Evolutionary conservation across 2,329 filamentous ascomycete species (phyloP).

Genomic region (Bimuria novae-zelandiae): DNA sequence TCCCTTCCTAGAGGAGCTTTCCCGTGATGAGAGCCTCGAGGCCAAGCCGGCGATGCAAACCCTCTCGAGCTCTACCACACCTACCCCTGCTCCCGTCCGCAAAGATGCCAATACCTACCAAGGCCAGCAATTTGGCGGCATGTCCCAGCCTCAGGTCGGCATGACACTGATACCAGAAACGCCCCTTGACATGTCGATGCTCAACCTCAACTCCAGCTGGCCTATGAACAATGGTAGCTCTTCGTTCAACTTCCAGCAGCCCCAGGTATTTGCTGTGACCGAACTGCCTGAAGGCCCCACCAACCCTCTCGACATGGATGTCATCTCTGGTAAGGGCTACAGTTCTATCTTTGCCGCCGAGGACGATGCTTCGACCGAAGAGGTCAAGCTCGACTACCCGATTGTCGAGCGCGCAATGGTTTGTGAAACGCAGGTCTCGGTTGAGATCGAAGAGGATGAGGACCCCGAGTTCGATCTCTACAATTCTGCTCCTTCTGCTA

Average conservation of each 20-base stretch:
- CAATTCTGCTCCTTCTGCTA: slow-evolving; percentile 49
- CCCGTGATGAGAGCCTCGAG: slow-evolving; percentile 43
- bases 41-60: slow-evolving; percentile 36
- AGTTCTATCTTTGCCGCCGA: slow-evolving; percentile 40
- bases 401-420: slow-evolving; percentile 49
- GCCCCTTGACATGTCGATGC: slow-evolving; percentile 72
- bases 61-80: slow-evolving; percentile 35
- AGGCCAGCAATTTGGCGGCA: slow-evolving; percentile 54
- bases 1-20: slow-evolving; percentile 53
- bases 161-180: slow-evolving; percentile 86
- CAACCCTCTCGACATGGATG: slow-evolving; percentile 61
- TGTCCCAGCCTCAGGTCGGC: slow-evolving; percentile 62
- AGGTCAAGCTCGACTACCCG: slow-evolving; percentile 56
- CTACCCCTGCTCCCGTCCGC: slow-evolving; percentile 48
- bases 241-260: slow-evolving; percentile 56
- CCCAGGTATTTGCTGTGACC: slow-evolving; percentile 74
- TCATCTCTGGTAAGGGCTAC: slow-evolving; percentile 71
- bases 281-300: slow-evolving; percentile 69
- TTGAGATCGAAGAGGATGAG: slow-evolving; percentile 52
- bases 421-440: slow-evolving; percentile 19
- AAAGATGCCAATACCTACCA: slow-evolving; percentile 71
- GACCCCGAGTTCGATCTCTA: slow-evolving; percentile 67
- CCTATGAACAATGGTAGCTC: slow-evolving; percentile 57
- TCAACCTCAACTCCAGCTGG: slow-evolving; percentile 61
- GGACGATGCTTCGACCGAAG: slow-evolving; percentile 47